Evolutionary conservation across 2,329 filamentous ascomycete genomes (phyloP).

Genomic region (Epichloe amarillans): DNA sequence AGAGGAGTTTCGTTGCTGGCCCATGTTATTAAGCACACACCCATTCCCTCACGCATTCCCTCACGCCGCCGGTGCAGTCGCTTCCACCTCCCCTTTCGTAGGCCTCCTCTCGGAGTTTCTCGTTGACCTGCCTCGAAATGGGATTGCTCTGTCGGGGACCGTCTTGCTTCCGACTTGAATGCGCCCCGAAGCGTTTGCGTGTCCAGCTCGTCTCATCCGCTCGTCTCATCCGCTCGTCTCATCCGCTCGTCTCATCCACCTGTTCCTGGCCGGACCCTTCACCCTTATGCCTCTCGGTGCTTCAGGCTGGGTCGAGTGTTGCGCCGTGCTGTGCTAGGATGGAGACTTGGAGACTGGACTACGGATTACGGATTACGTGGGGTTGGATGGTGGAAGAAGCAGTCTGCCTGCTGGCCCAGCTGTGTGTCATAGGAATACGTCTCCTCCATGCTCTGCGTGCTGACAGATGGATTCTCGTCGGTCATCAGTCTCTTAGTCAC

Average conservation of each 20-base stretch:
- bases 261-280: neutral
- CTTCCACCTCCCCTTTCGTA: too few relatives aligned
- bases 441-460: neutral
- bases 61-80: neutral
- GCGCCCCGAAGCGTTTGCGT: neutral
- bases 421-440: neutral
- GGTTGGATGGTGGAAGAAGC: neutral
- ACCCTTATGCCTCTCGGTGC: too few relatives aligned
- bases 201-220: neutral
- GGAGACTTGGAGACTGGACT: neutral
- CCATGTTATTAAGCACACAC: neutral
- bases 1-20: neutral
- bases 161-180: neutral
- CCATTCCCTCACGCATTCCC: neutral
- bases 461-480: neutral
- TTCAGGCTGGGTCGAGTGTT: too few relatives aligned
- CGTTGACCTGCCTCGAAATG: neutral
- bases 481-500: neutral
- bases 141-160: neutral
- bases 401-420: neutral
- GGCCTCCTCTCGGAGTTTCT: neutral
- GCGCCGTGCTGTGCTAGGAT: too few relatives aligned
- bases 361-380: neutral
- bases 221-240: neutral
- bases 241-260: neutral